Conservation (phyloP, 208 protist genomes). For the Acanthamoeba royreba region DNA sequence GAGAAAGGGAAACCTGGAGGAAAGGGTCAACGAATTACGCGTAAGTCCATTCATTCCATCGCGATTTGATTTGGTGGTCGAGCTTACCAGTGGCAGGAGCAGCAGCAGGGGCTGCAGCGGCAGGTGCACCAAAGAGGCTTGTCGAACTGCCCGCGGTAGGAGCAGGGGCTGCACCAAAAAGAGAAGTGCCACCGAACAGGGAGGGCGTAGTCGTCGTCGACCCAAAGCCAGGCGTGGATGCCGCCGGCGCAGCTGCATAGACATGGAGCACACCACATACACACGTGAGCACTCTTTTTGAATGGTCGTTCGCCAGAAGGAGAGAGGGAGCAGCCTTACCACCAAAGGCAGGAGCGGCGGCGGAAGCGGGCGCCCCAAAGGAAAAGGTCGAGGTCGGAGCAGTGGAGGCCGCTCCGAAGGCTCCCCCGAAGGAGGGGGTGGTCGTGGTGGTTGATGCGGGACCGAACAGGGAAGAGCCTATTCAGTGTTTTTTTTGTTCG, state of each 20-base stretch:
- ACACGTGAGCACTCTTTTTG: too few species aligned
- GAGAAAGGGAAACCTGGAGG: not conserved
- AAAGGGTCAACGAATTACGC: too few species aligned
- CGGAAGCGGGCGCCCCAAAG: not conserved
- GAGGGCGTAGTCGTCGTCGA: not conserved
- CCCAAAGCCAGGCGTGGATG: too few species aligned
- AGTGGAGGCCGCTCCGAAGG: not conserved
- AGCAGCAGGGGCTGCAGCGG: not conserved
- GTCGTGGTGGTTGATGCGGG: too few species aligned
- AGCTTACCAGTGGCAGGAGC: not conserved
- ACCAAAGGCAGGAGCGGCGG: not conserved
- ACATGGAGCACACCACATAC: not conserved
- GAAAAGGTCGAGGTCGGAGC: not conserved
- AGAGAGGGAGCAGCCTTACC: not conserved
- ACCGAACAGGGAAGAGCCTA: not conserved
- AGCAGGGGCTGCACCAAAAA: not conserved
- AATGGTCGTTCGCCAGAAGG: not conserved
- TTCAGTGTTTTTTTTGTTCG: too few species aligned
- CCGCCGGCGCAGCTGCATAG: not conserved
- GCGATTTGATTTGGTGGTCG: too few species aligned
- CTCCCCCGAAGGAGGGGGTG: not conserved
- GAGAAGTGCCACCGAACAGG: not conserved
- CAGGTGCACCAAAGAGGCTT: not conserved
- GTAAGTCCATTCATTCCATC: too few species aligned
- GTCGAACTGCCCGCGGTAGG: not conserved